A percentile compares a stretch with the other conserved stretches of the same genome.
phyloP scores from a whole-genome alignment of 2,329 filamentous ascomycete species.

The Aureobasidium vineae region DNA sequence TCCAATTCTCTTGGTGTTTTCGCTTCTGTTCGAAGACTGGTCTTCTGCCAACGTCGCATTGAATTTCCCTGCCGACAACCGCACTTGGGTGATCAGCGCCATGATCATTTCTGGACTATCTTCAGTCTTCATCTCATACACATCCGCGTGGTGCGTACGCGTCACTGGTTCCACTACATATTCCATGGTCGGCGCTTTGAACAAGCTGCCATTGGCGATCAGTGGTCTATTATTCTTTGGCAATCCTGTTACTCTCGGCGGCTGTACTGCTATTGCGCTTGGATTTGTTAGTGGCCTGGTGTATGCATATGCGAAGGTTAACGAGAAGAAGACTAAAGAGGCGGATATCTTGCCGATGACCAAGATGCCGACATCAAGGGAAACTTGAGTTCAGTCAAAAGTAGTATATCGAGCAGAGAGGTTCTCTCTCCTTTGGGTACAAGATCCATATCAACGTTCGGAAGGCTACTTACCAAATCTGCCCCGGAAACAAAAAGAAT shows the following conservation, averaged over 20 bases:
- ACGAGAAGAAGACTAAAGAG: conserved; percentile 36
- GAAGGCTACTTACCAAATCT: background rate
- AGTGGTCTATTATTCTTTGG: conserved; percentile 94
- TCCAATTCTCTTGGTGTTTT: conserved; percentile 79
- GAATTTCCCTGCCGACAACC: conserved; percentile 83
- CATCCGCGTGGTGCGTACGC: conserved; percentile 97
- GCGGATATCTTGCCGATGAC: conserved; percentile 15
- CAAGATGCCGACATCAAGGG: background rate
- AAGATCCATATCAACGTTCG: background rate
- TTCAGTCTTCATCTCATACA: conserved; percentile 97
- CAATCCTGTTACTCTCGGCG: conserved; percentile 86
- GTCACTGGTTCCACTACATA: conserved; percentile 97
- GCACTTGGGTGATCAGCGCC: conserved; percentile 75
- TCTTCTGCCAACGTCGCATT: conserved; percentile 74
- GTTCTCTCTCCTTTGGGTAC: too few relatives aligned
- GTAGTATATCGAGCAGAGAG: background rate
- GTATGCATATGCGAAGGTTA: conserved; percentile 82
- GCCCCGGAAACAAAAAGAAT: background rate
- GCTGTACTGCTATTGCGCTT: conserved; percentile 84
- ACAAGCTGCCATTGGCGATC: conserved; percentile 94
- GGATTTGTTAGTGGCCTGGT: conserved; percentile 92
- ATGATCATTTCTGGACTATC: conserved; percentile 94
- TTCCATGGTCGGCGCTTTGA: conserved; percentile 97
- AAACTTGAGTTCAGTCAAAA: background rate
- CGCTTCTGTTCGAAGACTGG: conserved; percentile 88